Conservation (phyloP, 495 filamentous ascomycete genomes). For the Lophium mytilinum region DNA sequence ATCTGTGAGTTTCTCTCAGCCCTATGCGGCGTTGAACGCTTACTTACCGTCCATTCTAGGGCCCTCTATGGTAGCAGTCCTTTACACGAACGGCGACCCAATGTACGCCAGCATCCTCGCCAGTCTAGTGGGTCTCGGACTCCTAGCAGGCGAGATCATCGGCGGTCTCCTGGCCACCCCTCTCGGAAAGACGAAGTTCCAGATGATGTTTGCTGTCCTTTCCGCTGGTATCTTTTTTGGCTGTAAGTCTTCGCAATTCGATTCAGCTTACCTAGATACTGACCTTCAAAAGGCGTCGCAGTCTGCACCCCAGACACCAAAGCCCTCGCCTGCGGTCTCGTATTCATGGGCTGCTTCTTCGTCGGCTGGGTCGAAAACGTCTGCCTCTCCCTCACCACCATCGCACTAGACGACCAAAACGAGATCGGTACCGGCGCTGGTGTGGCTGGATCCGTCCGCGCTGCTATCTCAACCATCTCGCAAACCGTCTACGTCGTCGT, state of each 20-base stretch:
- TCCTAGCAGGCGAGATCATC: neutral
- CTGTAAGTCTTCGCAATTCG: neutral
- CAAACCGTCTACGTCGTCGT: slow-evolving; percentile 12
- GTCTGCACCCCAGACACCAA: slow-evolving; percentile 2
- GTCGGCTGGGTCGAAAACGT: slow-evolving; percentile 18
- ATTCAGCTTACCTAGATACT: neutral
- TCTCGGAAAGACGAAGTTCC: slow-evolving; percentile 7
- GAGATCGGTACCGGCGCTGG: slow-evolving; percentile 17
- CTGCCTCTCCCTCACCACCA: slow-evolving; percentile 10
- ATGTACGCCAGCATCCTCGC: neutral
- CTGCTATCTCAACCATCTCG: slow-evolving; percentile 8
- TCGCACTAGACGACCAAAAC: slow-evolving; percentile 14
- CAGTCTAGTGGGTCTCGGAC: neutral
- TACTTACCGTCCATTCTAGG: neutral
- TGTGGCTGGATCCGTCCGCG: slow-evolving; percentile 7
- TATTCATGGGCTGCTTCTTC: slow-evolving; percentile 11
- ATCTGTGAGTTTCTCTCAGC: neutral
- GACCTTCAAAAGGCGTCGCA: neutral
- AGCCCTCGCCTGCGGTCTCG: neutral
- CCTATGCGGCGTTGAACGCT: too few species aligned
- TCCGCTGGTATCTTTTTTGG: slow-evolving; percentile 7
- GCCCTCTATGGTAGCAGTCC: slow-evolving; percentile 1
- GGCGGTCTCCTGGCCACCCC: neutral
- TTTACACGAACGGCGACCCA: slow-evolving; percentile 1
- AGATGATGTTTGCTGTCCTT: slow-evolving; percentile 1